Evolutionary conservation across 2,329 filamentous ascomycete species (phyloP), one percentile per base, ranked within the genome.

Genomic region (Colletotrichum incanum): DNA sequence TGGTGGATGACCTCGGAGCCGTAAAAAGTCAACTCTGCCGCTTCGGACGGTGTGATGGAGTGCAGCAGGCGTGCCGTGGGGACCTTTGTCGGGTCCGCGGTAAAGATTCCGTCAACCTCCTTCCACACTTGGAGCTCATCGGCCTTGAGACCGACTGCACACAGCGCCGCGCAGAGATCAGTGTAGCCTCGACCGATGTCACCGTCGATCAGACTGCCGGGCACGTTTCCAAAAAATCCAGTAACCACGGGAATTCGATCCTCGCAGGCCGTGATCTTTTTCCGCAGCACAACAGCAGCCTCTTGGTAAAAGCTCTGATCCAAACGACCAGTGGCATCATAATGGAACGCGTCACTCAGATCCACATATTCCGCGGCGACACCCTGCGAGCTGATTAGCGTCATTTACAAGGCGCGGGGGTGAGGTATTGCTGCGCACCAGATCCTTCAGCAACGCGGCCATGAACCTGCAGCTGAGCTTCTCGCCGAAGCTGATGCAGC

Each of bases 1-100:
- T 98, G 96, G 81, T 99, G 96, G 77, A 99, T 99, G 79, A 99
- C 96, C 82, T 99, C 96, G 73, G 95, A 95, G 74, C 94, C 94
- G 80, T 96, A 96, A 79, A 96, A 96, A 1, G 96, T 98, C 84
- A 99, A 86, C 82, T 99, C 96, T 16, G 96, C 96, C 2, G 96
- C 96, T 83, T 99, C 96, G 12, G 94, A 93, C 0, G 96, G 96
- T 4, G 96, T 98, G 80, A 99, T 98, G 65, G 92, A 92, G 14
- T 92, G 85, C 55, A 99, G 88, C n/a, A 99, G 87, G 58, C 93
- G 89, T n/a, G 96, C 97, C 0, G 96, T 98, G 3, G 96, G 95
- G 39, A 98, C 94, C 83, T 97, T 97, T 77, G 93, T 91, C 3
- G 95, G 95, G 79, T 98, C 96, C 7, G 88, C 88, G 2, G 89